Conservation (phyloP, 306 rosid genomes). For the Acacia confusa region DNA sequence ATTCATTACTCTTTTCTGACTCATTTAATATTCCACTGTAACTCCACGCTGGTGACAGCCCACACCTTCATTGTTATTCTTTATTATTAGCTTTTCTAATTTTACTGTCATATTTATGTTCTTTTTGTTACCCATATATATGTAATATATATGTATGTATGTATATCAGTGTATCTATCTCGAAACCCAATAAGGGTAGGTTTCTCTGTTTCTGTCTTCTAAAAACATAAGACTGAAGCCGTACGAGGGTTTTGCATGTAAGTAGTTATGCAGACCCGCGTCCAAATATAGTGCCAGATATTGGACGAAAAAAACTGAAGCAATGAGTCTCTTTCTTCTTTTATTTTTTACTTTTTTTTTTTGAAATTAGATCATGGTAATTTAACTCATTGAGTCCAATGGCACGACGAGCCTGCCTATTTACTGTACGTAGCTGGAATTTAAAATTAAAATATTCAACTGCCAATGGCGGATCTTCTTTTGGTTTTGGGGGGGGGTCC, state of each 20-base stretch:
- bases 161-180: not conserved
- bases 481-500: too few species aligned
- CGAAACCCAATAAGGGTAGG: not conserved
- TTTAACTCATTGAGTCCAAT: not conserved
- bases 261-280: not conserved
- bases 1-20: not conserved
- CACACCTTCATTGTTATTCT: conserved; percentile 21
- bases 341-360: not conserved
- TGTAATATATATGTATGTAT: too few species aligned
- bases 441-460: not conserved
- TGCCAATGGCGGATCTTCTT: too few species aligned
- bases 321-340: not conserved
- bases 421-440: conserved; percentile 8
- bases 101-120: not conserved
- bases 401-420: not conserved
- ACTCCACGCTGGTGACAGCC: conserved; percentile 33
- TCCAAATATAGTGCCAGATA: not conserved
- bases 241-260: conserved; percentile 11
- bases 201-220: not conserved
- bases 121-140: not conserved
- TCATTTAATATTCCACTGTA: conserved; percentile 14
- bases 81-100: not conserved
- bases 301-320: not conserved
- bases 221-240: not conserved
- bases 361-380: not conserved